phyloP scores from a whole-genome alignment of 306 rosid genomes.

The Castanospermum australe region DNA sequence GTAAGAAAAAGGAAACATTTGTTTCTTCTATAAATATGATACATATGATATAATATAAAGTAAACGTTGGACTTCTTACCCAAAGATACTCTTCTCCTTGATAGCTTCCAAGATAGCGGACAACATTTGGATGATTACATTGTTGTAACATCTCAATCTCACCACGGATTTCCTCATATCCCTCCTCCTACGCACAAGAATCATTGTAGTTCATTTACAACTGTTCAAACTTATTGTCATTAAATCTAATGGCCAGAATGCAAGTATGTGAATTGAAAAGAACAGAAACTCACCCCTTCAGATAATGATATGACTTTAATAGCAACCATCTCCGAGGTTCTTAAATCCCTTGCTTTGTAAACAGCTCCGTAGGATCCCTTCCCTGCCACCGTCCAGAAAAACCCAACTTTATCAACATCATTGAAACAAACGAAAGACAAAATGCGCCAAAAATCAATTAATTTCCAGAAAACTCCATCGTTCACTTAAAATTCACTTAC shows the following conservation, averaged over 20 bases:
- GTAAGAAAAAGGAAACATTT: not conserved
- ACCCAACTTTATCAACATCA: not conserved
- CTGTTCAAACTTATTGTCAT: constrained; percentile 5
- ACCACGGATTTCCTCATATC: constrained; percentile 96
- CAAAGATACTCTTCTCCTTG: constrained; percentile 99
- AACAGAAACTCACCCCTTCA: constrained; percentile 72
- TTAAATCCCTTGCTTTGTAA: constrained; percentile 90
- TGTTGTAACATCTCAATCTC: constrained; percentile 99
- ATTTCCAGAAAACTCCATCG: not conserved
- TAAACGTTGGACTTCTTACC: constrained; percentile 50
- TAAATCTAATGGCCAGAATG: not conserved
- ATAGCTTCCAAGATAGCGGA: constrained; percentile 96
- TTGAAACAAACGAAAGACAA: not conserved
- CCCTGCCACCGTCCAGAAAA: constrained; percentile 47
- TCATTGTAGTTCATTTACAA: constrained; percentile 19
- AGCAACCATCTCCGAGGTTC: constrained; percentile 93
- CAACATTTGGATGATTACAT: constrained; percentile 97
- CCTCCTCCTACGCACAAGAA: constrained; percentile 77
- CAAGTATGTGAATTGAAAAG: not conserved
- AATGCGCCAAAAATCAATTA: not conserved
- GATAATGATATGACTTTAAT: constrained; percentile 87
- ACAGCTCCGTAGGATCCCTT: constrained; percentile 98
- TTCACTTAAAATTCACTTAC: not conserved
- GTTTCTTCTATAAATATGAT: not conserved
- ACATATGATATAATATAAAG: not conserved